Base-by-base conservation (phyloP, 441 rosid genomes). In the Pelargonium fulgidum region DNA sequence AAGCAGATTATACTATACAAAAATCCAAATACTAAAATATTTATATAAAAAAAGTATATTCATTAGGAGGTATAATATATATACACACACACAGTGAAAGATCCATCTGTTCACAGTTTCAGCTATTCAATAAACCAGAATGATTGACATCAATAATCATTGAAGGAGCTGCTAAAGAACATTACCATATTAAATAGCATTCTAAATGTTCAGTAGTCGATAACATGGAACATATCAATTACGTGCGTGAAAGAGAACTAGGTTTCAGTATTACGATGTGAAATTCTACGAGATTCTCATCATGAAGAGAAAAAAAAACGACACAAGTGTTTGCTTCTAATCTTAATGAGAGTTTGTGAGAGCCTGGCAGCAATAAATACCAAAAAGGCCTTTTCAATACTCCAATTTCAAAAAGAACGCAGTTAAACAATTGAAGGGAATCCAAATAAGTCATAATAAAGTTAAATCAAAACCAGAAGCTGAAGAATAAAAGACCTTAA, bases 1-100 rank as follows among this genome's bases (percentile, higher is more conserved):
- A 73, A 64, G 20, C 3, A 78, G 65, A 74, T 17, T 73, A 69
- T 36, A 36, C 41, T 8, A 36, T 36, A 36, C 7, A 36, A 6
- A 36, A 36, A 36, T 36, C 41, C 41, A 36, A 36, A 36, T 36
- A 8, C 41, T 36, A 36, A 36, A 36, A 3, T 2, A 36, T 36
- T 3, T 24, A 24, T 24, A 6, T 2, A 36, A 36, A 36, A 5
- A 5, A 36, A 36, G 5, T 36, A 36, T 36, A 36, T 36, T 36
- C 41, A 36, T 36, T 36, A 36, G 41, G 8, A 36, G 41, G 61
- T 54, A 20, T 54, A 54, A 14, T 24, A 24, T 24, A 24, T 24
- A 24, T 24, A 24, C 3, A 24, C 3, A 24, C 29, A 24, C 29
- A 24, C 29, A 24, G 29, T n/a, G 59, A 7, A 52, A 52, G 59